Evolutionary conservation across 805 yeast species (phyloP).

Genomic region (Ogataea degrootiae): DNA sequence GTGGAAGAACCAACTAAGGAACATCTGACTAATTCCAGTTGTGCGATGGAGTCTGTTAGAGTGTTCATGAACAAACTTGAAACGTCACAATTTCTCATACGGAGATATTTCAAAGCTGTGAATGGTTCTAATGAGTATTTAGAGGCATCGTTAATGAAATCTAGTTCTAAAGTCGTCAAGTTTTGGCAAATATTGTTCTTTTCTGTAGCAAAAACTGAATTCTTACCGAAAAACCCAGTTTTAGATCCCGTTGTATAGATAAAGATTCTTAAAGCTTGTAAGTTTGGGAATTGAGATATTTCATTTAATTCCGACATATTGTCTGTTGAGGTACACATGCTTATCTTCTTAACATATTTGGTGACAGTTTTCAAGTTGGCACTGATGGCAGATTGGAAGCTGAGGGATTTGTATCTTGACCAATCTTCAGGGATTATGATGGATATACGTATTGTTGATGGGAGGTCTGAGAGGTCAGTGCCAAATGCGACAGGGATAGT

Average conservation of each 20-base stretch:
- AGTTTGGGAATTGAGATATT: not conserved
- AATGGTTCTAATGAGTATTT: not conserved
- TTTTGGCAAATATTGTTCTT: not conserved
- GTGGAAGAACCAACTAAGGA: not conserved
- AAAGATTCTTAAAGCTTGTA: not conserved
- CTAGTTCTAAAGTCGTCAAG: constrained; percentile 1
- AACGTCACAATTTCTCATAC: constrained; percentile 2
- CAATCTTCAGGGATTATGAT: constrained; percentile 3
- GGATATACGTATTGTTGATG: not conserved
- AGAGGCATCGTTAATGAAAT: not conserved
- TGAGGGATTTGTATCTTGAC: constrained; percentile 1
- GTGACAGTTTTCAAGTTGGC: not conserved
- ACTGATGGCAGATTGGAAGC: not conserved
- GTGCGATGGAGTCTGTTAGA: not conserved
- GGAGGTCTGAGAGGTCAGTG: not conserved
- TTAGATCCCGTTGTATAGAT: constrained; percentile 1
- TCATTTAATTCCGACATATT: constrained; percentile 1
- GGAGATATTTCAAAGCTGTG: not conserved
- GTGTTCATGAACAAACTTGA: not conserved
- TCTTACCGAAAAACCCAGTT: not conserved
- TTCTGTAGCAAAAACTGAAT: not conserved
- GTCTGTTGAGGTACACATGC: not conserved
- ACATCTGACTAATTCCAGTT: constrained; percentile 1
- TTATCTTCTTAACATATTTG: not conserved
- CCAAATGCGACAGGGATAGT: not conserved